Base-by-base conservation (phyloP, 169 alveolate species). In the Plasmodium chabaudi region DNA sequence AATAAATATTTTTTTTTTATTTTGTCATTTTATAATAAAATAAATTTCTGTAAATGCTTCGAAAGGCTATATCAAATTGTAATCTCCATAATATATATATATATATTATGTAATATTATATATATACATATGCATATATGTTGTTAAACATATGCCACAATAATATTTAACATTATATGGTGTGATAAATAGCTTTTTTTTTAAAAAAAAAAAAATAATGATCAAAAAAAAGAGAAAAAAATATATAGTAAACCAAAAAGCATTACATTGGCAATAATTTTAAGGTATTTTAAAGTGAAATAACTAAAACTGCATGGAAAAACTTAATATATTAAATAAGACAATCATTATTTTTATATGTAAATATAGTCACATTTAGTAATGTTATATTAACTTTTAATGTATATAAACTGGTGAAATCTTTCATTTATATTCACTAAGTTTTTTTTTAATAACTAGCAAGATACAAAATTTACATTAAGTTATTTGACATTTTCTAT, bases 1-100 rank as follows among this genome's bases (percentile, higher is more conserved):
- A 70, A 70, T 47, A 70, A 70, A 71, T 71, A 71, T 70, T 49
- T 67, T 51, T 67, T 51, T 53, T 53, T 71, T 53, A 49, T 71
- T 71, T 71, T 25, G 44, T 10, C 84, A 71, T 53, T 64, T 51
- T 71, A 23, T 23, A 71, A 60, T 34, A 60, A 71, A 71, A 34
- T 42, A 71, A 71, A 19, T 53, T 71, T 17, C n/a, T 71, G 9
- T 9, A 25, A 59, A 25, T 17, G 6, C 42, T 34, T 5, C 5
- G 7, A 4, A 34, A 34, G 42, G 7, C 7, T 34, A 34, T 34
- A 3, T 34, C 42, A 34, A 34, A 34, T 34, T 34, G 42, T 34
- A 71, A 13, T 59, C 39, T 67, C 49, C 55, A 12, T 71, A 34
- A 67, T 51, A 25, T 15, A 34, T 51, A 21, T 17, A 25, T 71